Evolutionary conservation across 2,329 filamentous ascomycete genomes (phyloP).

Genomic region (Cladosporium cucumerinum): DNA sequence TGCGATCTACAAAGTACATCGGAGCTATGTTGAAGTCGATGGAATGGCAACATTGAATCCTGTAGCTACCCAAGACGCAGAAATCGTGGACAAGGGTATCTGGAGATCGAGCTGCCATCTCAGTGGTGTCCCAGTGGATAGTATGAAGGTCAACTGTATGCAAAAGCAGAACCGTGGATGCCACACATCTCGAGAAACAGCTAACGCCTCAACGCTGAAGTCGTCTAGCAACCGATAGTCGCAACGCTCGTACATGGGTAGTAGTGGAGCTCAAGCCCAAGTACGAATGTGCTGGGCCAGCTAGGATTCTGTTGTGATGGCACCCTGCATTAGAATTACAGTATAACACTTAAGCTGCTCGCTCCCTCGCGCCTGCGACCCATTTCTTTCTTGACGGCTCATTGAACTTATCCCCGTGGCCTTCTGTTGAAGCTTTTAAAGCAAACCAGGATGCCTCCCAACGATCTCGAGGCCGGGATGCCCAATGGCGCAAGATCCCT

Average conservation of each 20-base stretch:
- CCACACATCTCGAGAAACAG: not conserved
- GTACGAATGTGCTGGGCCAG: not conserved
- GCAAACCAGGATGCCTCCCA: not conserved
- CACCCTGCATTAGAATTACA: not conserved
- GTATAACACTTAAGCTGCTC: not conserved
- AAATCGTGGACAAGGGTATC: not conserved
- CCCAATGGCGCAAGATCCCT: not conserved
- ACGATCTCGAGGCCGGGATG: not conserved
- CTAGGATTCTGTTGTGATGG: not conserved
- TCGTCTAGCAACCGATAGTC: conserved; percentile 10
- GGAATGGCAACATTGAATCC: not conserved
- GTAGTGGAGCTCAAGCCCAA: not conserved
- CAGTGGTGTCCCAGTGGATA: not conserved
- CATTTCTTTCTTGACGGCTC: not conserved
- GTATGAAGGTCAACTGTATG: too few species aligned
- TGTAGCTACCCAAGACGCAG: not conserved
- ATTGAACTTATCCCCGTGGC: too few species aligned
- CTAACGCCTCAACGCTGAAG: not conserved
- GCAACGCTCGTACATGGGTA: conserved; percentile 9
- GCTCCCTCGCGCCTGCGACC: not conserved
- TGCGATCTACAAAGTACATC: not conserved
- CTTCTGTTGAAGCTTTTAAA: too few species aligned
- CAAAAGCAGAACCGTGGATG: not conserved
- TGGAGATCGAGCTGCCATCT: not conserved
- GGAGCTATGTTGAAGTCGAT: not conserved